Conservation (phyloP, 257 asterid genomes). For the Fraxinus cuspidata region DNA sequence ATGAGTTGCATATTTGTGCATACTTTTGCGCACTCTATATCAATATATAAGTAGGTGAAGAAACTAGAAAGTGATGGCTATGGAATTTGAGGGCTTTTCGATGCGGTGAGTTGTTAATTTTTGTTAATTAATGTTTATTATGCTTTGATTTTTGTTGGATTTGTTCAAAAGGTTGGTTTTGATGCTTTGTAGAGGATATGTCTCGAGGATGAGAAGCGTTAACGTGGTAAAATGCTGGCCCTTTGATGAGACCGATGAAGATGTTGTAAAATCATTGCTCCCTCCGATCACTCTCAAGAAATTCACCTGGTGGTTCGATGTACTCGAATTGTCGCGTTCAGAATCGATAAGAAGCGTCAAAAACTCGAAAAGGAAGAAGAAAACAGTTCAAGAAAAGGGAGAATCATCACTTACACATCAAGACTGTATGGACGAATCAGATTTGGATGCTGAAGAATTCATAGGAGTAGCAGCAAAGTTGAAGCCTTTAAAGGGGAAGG, state of each 20-base stretch:
- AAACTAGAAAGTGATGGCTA: constrained; percentile 25
- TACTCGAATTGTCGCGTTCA: constrained; percentile 24
- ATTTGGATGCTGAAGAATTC: constrained; percentile 26
- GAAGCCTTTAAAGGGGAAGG: constrained; percentile 34
- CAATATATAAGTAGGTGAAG: constrained; percentile 18
- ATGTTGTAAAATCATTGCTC: constrained; percentile 40
- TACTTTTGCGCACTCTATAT: too few species aligned
- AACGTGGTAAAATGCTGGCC: constrained; percentile 83
- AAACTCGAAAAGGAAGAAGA: constrained; percentile 10
- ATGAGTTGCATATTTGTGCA: too few species aligned
- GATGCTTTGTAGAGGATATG: constrained; percentile 47
- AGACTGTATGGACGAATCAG: constrained; percentile 31
- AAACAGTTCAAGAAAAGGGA: constrained; percentile 23
- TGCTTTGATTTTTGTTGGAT: constrained; percentile 1
- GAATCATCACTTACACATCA: constrained; percentile 19
- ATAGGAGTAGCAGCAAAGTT: constrained; percentile 10
- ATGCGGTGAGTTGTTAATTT: constrained; percentile 39
- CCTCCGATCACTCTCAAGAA: constrained; percentile 64
- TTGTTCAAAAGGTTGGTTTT: constrained; percentile 1
- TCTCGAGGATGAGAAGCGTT: constrained; percentile 60
- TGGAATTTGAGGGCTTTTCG: constrained; percentile 52
- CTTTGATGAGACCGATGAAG: constrained; percentile 43
- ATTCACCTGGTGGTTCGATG: constrained; percentile 75
- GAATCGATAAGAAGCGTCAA: not conserved
- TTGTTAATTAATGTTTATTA: not conserved